Conservation (phyloP, 2,329 filamentous ascomycete species). For the Zasmidium cellare region DNA sequence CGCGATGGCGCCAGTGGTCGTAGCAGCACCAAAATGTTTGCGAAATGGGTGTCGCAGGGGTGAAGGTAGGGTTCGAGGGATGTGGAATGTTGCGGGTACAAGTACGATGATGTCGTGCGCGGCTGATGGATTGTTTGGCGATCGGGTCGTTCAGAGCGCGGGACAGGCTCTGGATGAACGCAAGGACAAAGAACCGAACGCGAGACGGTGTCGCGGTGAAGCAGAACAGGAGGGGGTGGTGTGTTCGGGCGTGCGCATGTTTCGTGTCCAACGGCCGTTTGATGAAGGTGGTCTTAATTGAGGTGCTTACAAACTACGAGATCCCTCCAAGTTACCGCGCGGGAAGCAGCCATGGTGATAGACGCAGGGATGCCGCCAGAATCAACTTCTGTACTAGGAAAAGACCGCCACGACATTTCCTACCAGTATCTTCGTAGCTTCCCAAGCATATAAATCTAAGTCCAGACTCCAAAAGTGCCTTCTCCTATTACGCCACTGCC, state of each 20-base stretch:
- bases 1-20: not conserved
- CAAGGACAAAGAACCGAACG: not conserved
- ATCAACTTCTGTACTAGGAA: no score
- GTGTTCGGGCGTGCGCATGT: not conserved
- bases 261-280: not conserved
- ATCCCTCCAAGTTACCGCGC: not conserved
- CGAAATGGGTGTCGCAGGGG: not conserved
- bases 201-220: not conserved
- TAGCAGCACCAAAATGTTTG: not conserved
- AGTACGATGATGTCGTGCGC: not conserved
- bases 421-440: no score
- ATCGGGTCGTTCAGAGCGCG: not conserved
- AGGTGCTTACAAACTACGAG: not conserved
- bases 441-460: no score
- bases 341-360: not conserved
- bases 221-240: not conserved
- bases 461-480: no score
- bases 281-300: not conserved
- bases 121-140: not conserved
- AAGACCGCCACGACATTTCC: no score
- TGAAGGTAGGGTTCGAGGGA: not conserved
- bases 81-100: not conserved
- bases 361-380: not conserved
- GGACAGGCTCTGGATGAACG: not conserved
- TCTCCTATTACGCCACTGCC: no score